phyloP scores from a whole-genome alignment of 768 basidiomycete genomes.

The Tylopilus subfusipes region DNA sequence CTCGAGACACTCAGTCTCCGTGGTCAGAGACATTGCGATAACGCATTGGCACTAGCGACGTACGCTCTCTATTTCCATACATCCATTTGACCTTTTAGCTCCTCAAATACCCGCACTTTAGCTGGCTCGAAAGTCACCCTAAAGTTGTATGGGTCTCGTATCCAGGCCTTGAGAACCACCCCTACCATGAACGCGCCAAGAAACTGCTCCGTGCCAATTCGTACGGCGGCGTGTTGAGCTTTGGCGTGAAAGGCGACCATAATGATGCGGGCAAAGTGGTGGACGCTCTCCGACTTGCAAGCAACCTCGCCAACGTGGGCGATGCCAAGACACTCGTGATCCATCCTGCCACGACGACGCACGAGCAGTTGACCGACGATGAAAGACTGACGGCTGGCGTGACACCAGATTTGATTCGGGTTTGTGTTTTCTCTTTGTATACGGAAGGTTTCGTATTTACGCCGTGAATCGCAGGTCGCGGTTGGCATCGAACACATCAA shows the following conservation, averaged over 20 bases:
- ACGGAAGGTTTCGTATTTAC: not conserved
- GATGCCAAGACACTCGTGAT: constrained; percentile 63
- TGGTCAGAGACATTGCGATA: constrained; percentile 54
- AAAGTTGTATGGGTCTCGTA: constrained; percentile 77
- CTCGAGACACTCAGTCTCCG: constrained; percentile 59
- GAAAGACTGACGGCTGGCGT: constrained; percentile 52
- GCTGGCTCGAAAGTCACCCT: constrained; percentile 60
- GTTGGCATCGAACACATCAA: constrained; percentile 44
- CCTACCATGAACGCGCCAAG: constrained; percentile 56
- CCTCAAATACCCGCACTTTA: not conserved
- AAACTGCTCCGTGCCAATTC: constrained; percentile 47
- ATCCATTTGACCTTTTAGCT: not conserved
- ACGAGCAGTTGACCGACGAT: constrained; percentile 48
- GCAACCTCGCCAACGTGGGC: constrained; percentile 71
- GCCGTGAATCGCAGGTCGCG: constrained; percentile 31
- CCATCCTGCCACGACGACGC: constrained; percentile 57
- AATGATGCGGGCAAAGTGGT: constrained; percentile 56
- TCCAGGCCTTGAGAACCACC: constrained; percentile 62
- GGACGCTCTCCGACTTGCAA: constrained; percentile 67
- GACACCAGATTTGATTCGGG: constrained; percentile 54
- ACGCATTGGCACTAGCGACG: constrained; percentile 51
- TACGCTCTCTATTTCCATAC: constrained; percentile 13
- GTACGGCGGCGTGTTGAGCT: constrained; percentile 74
- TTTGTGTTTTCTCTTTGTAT: constrained; percentile 26
- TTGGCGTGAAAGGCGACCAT: constrained; percentile 64